phyloP scores from a whole-genome alignment of 495 filamentous ascomycete genomes.

The Cercophora sp. region DNA sequence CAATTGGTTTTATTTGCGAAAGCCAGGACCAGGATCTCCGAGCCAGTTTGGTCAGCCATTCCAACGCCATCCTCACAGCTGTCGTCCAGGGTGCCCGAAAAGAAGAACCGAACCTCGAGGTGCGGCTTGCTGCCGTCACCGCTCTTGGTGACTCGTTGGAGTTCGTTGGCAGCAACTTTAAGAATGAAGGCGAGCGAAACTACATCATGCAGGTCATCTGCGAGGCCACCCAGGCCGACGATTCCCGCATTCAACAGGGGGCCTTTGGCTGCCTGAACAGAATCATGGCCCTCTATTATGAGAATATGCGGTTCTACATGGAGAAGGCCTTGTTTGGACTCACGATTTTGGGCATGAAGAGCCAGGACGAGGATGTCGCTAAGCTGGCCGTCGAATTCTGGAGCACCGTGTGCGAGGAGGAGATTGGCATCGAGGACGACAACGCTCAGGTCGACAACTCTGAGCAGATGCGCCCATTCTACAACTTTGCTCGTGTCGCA shows the following conservation, averaged over 20 bases:
- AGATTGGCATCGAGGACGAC: slow-evolving; percentile 95
- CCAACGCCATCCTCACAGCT: slow-evolving; percentile 95
- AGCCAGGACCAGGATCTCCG: slow-evolving; percentile 84
- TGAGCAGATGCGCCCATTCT: slow-evolving; percentile 79
- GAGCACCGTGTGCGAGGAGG: slow-evolving; percentile 99
- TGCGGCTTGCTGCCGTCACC: slow-evolving; percentile 85
- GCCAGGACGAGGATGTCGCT: slow-evolving; percentile 91
- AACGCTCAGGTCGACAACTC: slow-evolving; percentile 77
- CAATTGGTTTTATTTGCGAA: slow-evolving; percentile 98
- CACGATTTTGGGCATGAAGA: slow-evolving; percentile 99
- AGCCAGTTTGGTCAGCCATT: slow-evolving; percentile 74
- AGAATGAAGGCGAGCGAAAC: slow-evolving; percentile 97
- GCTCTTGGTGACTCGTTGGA: slow-evolving; percentile 96
- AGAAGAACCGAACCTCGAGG: slow-evolving; percentile 85
- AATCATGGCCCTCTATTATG: slow-evolving; percentile 97
- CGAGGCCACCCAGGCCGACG: slow-evolving; percentile 90
- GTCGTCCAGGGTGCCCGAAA: slow-evolving; percentile 96
- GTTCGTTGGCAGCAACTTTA: slow-evolving; percentile 96
- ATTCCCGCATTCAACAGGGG: slow-evolving; percentile 86
- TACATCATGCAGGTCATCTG: slow-evolving; percentile 99
- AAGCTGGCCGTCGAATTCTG: slow-evolving; percentile 99
- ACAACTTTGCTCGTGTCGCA: slow-evolving; percentile 86
- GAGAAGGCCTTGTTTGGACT: slow-evolving; percentile 98
- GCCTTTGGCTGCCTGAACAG: slow-evolving; percentile 96
- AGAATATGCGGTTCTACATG: slow-evolving; percentile 99